Conservation (phyloP, 306 rosid genomes). For the Cucurbita argyrosperma region DNA sequence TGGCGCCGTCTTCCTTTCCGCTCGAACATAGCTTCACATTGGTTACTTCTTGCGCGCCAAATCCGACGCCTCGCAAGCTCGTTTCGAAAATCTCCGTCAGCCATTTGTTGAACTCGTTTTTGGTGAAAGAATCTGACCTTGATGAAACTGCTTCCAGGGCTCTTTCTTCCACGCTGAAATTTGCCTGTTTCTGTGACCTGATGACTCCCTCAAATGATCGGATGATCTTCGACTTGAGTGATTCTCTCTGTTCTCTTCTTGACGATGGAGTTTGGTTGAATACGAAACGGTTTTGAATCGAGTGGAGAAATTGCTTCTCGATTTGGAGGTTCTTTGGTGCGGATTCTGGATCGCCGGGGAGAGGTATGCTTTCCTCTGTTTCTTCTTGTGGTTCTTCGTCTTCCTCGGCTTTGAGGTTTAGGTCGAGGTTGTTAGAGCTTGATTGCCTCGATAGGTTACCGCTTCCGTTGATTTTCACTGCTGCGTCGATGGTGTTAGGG, state of each 20-base stretch:
- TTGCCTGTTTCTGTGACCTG: constrained; percentile 26
- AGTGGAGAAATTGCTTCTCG: constrained; percentile 18
- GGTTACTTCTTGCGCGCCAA: constrained; percentile 54
- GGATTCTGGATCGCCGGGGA: constrained; percentile 39
- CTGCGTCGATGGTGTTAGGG: constrained; percentile 13
- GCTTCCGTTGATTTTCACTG: constrained; percentile 20
- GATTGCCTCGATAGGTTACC: constrained; percentile 48
- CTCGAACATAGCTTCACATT: constrained; percentile 62
- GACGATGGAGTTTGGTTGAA: constrained; percentile 35
- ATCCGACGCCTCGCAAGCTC: constrained; percentile 39
- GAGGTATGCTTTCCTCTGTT: constrained; percentile 31
- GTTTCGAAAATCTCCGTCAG: constrained; percentile 58
- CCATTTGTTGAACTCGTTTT: constrained; percentile 90
- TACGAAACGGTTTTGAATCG: constrained; percentile 34
- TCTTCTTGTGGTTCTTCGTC: constrained; percentile 21
- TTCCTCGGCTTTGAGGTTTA: constrained; percentile 52
- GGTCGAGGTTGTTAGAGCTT: constrained; percentile 65
- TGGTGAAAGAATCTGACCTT: constrained; percentile 46
- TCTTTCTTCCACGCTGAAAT: constrained; percentile 57
- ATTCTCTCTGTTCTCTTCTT: constrained; percentile 34
- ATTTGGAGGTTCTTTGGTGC: constrained; percentile 17
- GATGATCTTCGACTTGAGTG: constrained; percentile 37
- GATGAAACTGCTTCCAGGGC: constrained; percentile 47
- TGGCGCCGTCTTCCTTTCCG: constrained; percentile 34
- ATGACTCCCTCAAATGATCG: constrained; percentile 34